Evolutionary conservation across 768 basidiomycete genomes (phyloP).

Genomic region (Trametes sanguinea): DNA sequence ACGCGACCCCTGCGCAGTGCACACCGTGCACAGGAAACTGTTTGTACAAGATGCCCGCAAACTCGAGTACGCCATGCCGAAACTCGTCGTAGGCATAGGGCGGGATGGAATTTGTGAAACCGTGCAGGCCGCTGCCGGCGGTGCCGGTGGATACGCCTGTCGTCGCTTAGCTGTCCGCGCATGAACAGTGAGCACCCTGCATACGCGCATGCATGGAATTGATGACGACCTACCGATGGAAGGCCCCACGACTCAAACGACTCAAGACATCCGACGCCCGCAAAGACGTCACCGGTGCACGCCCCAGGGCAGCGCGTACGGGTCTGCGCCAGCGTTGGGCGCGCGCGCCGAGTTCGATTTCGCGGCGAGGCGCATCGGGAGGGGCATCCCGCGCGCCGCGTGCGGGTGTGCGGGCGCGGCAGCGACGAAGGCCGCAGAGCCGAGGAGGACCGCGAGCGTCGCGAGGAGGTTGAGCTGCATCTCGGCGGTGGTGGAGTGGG

Average conservation of each 20-base stretch:
- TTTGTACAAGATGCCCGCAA: too few species aligned
- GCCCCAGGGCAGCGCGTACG: slow-evolving; percentile 10
- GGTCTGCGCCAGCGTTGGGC: slow-evolving; percentile 3
- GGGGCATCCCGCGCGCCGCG: neutral
- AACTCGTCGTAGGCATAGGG: too few species aligned
- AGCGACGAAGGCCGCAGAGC: neutral
- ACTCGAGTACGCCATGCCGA: too few species aligned
- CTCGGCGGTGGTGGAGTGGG: neutral
- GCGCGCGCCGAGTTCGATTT: slow-evolving; percentile 7
- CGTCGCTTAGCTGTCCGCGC: too few species aligned
- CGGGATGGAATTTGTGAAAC: too few species aligned
- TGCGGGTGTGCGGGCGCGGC: neutral
- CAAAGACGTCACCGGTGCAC: neutral
- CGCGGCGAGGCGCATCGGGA: slow-evolving; percentile 9
- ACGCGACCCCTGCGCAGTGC: too few species aligned
- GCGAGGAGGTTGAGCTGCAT: slow-evolving; percentile 3
- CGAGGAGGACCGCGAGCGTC: neutral
- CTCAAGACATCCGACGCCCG: neutral
- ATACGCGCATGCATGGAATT: neutral
- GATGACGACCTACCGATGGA: neutral
- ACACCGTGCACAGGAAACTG: too few species aligned
- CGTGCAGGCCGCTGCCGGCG: too few species aligned
- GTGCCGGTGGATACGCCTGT: too few species aligned
- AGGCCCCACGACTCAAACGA: neutral
- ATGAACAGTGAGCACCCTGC: neutral